Percentiles rank a stretch among this genome's conserved stretches.
Evolutionary conservation across 441 rosid genomes (phyloP).

Genomic region (Populus hybrid): DNA sequence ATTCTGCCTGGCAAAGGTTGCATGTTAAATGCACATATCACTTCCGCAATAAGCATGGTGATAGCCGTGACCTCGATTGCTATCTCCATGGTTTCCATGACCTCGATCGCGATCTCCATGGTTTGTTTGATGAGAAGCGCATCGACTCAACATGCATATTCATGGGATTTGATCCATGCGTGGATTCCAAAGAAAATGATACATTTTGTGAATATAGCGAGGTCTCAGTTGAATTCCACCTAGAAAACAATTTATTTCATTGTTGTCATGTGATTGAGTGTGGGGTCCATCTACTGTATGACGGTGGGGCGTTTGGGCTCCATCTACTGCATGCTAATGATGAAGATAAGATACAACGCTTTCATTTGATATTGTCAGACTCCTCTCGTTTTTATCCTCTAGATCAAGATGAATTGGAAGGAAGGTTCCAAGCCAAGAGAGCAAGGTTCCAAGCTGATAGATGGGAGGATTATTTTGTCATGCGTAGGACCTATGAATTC

Average conservation of each 20-base stretch:
- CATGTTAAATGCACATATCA: conserved; percentile 8
- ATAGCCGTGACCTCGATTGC: not conserved
- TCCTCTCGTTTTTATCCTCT: not conserved
- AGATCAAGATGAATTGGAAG: too few relatives aligned
- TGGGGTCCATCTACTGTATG: not conserved
- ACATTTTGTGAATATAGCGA: too few relatives aligned
- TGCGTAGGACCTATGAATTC: too few relatives aligned
- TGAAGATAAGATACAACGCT: not conserved
- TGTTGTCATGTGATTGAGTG: not conserved
- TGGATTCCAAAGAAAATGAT: too few relatives aligned
- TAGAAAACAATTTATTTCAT: not conserved
- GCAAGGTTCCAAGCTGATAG: too few relatives aligned
- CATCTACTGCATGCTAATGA: not conserved
- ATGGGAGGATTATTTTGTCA: too few relatives aligned
- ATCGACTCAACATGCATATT: too few relatives aligned
- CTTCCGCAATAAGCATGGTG: conserved; percentile 1
- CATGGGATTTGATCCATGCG: too few relatives aligned
- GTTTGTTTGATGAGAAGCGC: too few relatives aligned
- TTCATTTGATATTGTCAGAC: not conserved
- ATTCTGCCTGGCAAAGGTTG: not conserved
- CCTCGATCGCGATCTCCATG: not conserved
- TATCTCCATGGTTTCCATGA: not conserved
- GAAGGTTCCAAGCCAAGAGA: too few relatives aligned
- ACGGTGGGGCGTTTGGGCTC: too few relatives aligned
- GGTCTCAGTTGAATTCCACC: too few relatives aligned